A percentile compares a stretch with the other conserved stretches of the same genome.
phyloP scores from a whole-genome alignment of 805 yeast species.

The Pichia manshurica region DNA sequence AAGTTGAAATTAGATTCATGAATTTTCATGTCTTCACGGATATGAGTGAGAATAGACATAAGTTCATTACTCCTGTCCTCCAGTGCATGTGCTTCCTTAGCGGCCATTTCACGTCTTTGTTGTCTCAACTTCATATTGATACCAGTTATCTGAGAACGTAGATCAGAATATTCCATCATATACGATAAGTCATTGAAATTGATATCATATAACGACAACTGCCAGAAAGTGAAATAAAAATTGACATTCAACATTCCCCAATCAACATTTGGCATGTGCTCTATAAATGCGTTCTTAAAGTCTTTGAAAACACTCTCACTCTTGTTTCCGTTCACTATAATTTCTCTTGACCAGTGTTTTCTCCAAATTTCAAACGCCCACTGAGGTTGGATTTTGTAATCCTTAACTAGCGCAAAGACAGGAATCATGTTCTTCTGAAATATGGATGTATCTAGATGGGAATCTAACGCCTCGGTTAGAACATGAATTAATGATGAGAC shows the following conservation, averaged over 20 bases:
- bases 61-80: conserved; percentile 24
- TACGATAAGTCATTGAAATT: conserved; percentile 49
- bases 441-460: conserved; percentile 36
- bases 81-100: conserved; percentile 20
- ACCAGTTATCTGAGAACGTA: conserved; percentile 33
- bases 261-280: conserved; percentile 16
- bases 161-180: conserved; percentile 37
- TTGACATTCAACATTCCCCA: conserved; percentile 31
- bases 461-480: conserved; percentile 51
- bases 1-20: conserved; percentile 40
- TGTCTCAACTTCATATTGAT: conserved; percentile 32
- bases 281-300: conserved; percentile 16
- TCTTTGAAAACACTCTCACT: conserved; percentile 12
- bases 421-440: conserved; percentile 34
- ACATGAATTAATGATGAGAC: conserved; percentile 60
- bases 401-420: conserved; percentile 35
- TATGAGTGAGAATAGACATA: conserved; percentile 23
- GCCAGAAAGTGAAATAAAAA: conserved; percentile 68
- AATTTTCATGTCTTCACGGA: conserved; percentile 36
- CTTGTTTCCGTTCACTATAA: conserved; percentile 20
- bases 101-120: conserved; percentile 26
- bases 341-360: conserved; percentile 29
- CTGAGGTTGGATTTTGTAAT: conserved; percentile 43
- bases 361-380: conserved; percentile 86
- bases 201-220: conserved; percentile 63